These are phyloP conservation scores for Rhizopus delemar DNA, from an alignment of 371 early-diverging fungal genomes.

Conservation along the genomic window DNA sequence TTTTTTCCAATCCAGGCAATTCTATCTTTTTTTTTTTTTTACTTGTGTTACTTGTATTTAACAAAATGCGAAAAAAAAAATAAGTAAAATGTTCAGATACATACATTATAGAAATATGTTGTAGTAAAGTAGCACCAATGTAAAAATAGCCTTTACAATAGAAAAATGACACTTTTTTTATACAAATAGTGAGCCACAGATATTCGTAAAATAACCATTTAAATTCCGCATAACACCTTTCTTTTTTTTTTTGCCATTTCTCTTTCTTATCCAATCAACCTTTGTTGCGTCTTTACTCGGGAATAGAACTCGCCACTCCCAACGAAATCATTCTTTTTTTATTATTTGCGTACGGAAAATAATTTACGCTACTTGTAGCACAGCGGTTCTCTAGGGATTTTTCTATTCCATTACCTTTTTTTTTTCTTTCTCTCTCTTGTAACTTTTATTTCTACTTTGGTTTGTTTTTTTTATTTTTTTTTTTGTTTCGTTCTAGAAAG, in stretches of 20 bases:
- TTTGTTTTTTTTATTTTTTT: slow-evolving; percentile 5
- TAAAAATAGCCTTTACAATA: neutral
- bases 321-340: neutral
- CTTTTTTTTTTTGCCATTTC: neutral
- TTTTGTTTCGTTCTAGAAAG: slow-evolving; percentile 9
- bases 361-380: neutral
- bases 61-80: no score
- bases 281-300: neutral
- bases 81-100: no score
- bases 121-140: neutral
- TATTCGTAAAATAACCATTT: neutral
- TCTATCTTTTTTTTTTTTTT: neutral
- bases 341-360: neutral
- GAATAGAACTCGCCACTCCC: no score
- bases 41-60: neutral
- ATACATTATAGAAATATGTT: no score
- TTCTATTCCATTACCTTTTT: slow-evolving; percentile 8
- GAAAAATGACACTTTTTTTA: neutral
- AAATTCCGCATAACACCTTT: neutral
- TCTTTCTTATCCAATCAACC: neutral
- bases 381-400: neutral
- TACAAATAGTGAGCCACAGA: neutral
- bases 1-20: neutral
- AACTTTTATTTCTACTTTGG: slow-evolving; percentile 7
- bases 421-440: slow-evolving; percentile 5